These are phyloP conservation scores for Calonectria pteridis DNA, from an alignment of 2,329 filamentous ascomycete genomes.

Conservation along the genomic window DNA sequence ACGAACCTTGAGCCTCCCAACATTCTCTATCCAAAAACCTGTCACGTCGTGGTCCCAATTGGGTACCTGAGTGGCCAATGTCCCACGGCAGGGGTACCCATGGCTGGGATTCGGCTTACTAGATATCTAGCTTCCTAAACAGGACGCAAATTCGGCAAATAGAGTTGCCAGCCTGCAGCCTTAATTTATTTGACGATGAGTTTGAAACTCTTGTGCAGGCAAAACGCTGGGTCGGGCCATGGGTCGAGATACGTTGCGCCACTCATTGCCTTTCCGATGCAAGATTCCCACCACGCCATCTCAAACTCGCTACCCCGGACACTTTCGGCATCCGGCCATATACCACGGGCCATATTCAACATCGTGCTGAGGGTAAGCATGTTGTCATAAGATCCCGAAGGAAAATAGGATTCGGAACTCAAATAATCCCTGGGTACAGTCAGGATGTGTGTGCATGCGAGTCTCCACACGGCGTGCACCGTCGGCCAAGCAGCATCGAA, in stretches of 20 bases:
- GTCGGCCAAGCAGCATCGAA: background rate
- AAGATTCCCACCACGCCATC: background rate
- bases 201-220: background rate
- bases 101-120: background rate
- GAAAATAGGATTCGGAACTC: slow-evolving; percentile 3
- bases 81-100: background rate
- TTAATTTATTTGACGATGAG: slow-evolving; percentile 1
- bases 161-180: slow-evolving; percentile 3
- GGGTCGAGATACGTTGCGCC: slow-evolving; percentile 6
- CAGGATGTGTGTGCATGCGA: background rate
- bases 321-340: background rate
- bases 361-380: too few relatives aligned
- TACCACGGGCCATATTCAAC: background rate
- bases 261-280: background rate
- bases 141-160: background rate
- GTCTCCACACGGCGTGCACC: background rate
- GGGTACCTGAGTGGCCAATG: slow-evolving; percentile 6
- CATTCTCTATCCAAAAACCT: background rate
- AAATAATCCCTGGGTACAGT: background rate
- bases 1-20: background rate
- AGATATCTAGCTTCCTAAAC: background rate
- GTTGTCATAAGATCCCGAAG: background rate
- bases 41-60: background rate
- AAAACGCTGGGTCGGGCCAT: background rate
- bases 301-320: background rate